phyloP scores from a whole-genome alignment of 2,329 filamentous ascomycete genomes.

The Fusarium guadeloupense region DNA sequence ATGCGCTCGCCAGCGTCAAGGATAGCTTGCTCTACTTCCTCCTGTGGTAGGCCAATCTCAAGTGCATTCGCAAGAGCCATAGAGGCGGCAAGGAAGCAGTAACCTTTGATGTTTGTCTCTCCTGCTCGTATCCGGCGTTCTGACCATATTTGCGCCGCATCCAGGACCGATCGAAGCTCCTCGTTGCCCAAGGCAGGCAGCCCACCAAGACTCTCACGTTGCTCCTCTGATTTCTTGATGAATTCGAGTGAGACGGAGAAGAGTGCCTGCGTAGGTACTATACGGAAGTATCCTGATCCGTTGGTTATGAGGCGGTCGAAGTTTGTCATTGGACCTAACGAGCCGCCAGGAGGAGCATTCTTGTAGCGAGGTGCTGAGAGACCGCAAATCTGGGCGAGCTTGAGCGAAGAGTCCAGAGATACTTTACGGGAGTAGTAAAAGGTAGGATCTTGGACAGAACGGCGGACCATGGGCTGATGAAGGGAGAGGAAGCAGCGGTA shows the following conservation, averaged over 20 bases:
- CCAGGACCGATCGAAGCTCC: constrained; percentile 48
- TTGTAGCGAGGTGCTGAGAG: constrained; percentile 37
- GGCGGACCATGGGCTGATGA: constrained; percentile 60
- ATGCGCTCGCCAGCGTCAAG: constrained; percentile 36
- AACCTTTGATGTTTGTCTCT: constrained; percentile 56
- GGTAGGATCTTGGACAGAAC: constrained; percentile 55
- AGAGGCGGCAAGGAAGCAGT: constrained; percentile 48
- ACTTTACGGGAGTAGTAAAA: constrained; percentile 65
- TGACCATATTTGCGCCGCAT: constrained; percentile 45
- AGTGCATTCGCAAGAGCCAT: constrained; percentile 50
- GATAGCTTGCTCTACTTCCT: constrained; percentile 47
- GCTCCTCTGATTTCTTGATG: constrained; percentile 55
- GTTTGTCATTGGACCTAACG: constrained; percentile 40
- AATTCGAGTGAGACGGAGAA: constrained; percentile 59
- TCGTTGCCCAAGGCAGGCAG: constrained; percentile 43
- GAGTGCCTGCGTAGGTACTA: constrained; percentile 51
- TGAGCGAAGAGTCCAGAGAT: constrained; percentile 54
- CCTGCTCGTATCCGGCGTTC: constrained; percentile 51
- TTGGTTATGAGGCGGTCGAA: constrained; percentile 53
- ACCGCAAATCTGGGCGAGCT: constrained; percentile 47
- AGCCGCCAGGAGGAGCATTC: constrained; percentile 21
- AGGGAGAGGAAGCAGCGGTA: constrained; percentile 62
- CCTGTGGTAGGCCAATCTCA: constrained; percentile 40
- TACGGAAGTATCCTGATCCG: constrained; percentile 55
- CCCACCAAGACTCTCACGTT: constrained; percentile 45